Evolutionary conservation across 768 basidiomycete genomes (phyloP).

Genomic region (Boletus subparvulus): DNA sequence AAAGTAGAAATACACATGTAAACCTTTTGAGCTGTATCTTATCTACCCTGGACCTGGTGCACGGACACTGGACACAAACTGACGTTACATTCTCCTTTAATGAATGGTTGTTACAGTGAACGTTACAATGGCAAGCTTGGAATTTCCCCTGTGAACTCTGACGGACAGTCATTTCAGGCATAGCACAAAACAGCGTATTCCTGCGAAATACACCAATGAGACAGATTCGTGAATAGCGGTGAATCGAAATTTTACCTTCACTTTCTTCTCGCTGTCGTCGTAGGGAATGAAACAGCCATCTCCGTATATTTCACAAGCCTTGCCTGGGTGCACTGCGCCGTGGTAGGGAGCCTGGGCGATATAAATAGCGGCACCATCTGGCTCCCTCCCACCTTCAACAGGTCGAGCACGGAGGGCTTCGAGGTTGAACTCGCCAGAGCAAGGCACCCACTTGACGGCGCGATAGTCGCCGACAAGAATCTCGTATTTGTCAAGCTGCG

Average conservation of each 20-base stretch:
- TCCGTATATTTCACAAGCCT: slow-evolving; percentile 48
- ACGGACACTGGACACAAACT: not conserved
- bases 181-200: slow-evolving; percentile 46
- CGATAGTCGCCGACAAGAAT: slow-evolving; percentile 64
- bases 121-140: not conserved
- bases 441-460: slow-evolving; percentile 58
- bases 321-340: slow-evolving; percentile 60
- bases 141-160: not conserved
- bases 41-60: too few species aligned
- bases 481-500: slow-evolving; percentile 62
- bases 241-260: slow-evolving; percentile 39
- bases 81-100: slow-evolving; percentile 1
- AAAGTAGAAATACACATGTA: not conserved
- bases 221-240: not conserved
- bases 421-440: slow-evolving; percentile 46
- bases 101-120: slow-evolving; percentile 9
- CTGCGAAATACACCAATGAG: slow-evolving; percentile 20
- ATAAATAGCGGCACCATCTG: slow-evolving; percentile 58
- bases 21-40: not conserved
- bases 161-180: slow-evolving; percentile 12
- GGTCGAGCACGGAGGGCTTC: slow-evolving; percentile 45
- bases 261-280: slow-evolving; percentile 48
- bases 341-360: slow-evolving; percentile 58
- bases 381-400: slow-evolving; percentile 69
- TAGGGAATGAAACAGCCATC: slow-evolving; percentile 63